Evolutionary conservation across 345 rosid species (phyloP).

Genomic region (Acer negundo): DNA sequence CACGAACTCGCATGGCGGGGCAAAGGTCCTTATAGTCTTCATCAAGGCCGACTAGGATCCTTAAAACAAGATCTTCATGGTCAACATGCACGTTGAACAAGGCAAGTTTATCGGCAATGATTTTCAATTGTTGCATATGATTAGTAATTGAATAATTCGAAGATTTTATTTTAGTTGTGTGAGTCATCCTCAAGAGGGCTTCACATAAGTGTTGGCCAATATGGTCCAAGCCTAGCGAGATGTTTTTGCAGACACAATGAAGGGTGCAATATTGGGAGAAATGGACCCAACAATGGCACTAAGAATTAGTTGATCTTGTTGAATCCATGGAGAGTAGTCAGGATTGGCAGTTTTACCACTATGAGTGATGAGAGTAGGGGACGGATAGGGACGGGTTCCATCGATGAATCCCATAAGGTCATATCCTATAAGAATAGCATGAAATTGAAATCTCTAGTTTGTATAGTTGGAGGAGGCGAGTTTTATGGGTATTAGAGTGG

Average conservation of each 20-base stretch:
- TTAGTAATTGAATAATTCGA: background rate
- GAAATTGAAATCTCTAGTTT: background rate
- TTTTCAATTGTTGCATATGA: background rate
- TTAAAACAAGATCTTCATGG: background rate
- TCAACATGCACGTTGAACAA: background rate
- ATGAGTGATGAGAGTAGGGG: background rate
- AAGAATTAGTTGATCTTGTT: no score
- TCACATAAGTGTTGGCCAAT: background rate
- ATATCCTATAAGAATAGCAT: background rate
- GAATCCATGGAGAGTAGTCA: no score
- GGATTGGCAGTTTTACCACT: no score
- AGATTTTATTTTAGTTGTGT: slow-evolving; percentile 5
- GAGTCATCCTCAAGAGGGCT: background rate
- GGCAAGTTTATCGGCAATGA: background rate
- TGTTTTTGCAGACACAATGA: no score
- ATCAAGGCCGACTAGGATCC: background rate
- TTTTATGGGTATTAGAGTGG: background rate
- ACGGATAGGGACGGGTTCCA: background rate
- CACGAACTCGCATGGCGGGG: background rate
- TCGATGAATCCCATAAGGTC: slow-evolving; percentile 2
- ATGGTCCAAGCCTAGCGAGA: no score
- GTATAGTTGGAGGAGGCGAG: background rate
- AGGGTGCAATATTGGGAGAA: no score
- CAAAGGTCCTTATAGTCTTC: background rate
- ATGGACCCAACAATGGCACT: no score